These are phyloP conservation scores for Exophiala bonariae DNA, from an alignment of 2,329 filamentous ascomycete species.

Conservation along the genomic window DNA sequence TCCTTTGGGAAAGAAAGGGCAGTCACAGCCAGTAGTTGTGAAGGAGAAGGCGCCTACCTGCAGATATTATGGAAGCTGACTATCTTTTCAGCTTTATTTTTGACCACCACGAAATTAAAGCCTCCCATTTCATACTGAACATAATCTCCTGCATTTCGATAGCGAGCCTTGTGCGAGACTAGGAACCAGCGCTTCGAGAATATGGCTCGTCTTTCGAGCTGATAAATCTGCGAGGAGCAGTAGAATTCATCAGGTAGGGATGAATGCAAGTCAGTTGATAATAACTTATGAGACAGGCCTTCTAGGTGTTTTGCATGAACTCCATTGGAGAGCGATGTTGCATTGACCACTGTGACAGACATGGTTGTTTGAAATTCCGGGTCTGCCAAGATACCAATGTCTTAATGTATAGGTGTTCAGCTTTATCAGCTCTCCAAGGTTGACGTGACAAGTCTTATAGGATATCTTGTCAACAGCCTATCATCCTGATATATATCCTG, in stretches of 20 bases:
- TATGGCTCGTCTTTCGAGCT: constrained; percentile 50
- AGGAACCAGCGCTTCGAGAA: constrained; percentile 52
- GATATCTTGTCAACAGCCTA: no score
- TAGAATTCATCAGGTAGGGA: constrained; percentile 54
- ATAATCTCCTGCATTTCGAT: constrained; percentile 49
- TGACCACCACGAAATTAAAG: constrained; percentile 55
- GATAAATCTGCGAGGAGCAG: constrained; percentile 48
- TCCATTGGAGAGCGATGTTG: not conserved
- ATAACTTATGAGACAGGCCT: constrained; percentile 12
- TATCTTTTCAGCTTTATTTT: constrained; percentile 52
- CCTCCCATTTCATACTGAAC: constrained; percentile 37
- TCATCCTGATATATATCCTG: no score
- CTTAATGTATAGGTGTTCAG: no score
- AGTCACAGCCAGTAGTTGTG: no score
- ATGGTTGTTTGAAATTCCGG: no score
- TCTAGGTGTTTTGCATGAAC: constrained; percentile 15
- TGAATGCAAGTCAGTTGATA: constrained; percentile 13
- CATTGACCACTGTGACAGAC: not conserved
- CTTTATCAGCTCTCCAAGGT: no score
- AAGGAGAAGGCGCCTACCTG: no score
- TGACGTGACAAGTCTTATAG: no score
- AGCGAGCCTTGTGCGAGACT: constrained; percentile 42
- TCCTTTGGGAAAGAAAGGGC: no score
- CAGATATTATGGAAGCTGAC: constrained; percentile 65
- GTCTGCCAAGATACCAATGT: no score